These are phyloP conservation scores for Plectosphaerella plurivora DNA, from an alignment of 2,329 filamentous ascomycete species.

Conservation along the genomic window DNA sequence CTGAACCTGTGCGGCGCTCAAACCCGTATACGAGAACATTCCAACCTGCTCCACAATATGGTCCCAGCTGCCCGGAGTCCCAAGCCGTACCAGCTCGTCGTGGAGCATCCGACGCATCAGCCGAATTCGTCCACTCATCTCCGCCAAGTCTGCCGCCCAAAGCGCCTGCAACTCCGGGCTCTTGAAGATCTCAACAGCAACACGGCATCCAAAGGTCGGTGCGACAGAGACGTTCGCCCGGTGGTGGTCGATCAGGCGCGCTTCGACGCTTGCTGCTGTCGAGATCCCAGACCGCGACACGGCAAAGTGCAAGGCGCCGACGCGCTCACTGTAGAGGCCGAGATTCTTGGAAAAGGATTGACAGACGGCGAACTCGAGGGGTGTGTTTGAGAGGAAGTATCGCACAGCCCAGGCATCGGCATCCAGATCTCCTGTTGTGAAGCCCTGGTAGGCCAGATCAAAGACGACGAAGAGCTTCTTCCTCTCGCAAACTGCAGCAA, in stretches of 20 bases:
- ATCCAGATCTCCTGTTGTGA: slow-evolving; percentile 23
- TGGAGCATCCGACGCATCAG: slow-evolving; percentile 26
- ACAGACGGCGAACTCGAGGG: slow-evolving; percentile 17
- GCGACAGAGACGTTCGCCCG: not conserved
- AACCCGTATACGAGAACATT: slow-evolving; percentile 40
- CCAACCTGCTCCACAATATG: slow-evolving; percentile 28
- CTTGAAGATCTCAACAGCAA: not conserved
- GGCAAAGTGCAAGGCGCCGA: slow-evolving; percentile 13
- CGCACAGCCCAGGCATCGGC: slow-evolving; percentile 24
- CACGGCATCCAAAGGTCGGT: not conserved
- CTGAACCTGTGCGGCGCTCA: slow-evolving; percentile 16
- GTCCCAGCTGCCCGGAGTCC: slow-evolving; percentile 27
- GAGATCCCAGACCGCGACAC: not conserved
- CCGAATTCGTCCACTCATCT: slow-evolving; percentile 27
- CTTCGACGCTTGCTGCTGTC: not conserved
- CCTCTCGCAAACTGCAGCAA: slow-evolving; percentile 21
- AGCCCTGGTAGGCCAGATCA: slow-evolving; percentile 27
- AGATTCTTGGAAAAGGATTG: slow-evolving; percentile 25
- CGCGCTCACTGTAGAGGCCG: slow-evolving; percentile 23
- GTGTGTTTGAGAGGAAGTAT: slow-evolving; percentile 15
- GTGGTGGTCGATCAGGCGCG: not conserved
- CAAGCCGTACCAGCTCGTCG: slow-evolving; percentile 19
- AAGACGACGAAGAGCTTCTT: slow-evolving; percentile 23
- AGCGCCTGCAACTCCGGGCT: not conserved
- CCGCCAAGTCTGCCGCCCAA: slow-evolving; percentile 19